These are phyloP conservation scores for Peronospora belbahrii DNA, from an alignment of 352 stramenopile genomes.

Conservation along the genomic window DNA sequence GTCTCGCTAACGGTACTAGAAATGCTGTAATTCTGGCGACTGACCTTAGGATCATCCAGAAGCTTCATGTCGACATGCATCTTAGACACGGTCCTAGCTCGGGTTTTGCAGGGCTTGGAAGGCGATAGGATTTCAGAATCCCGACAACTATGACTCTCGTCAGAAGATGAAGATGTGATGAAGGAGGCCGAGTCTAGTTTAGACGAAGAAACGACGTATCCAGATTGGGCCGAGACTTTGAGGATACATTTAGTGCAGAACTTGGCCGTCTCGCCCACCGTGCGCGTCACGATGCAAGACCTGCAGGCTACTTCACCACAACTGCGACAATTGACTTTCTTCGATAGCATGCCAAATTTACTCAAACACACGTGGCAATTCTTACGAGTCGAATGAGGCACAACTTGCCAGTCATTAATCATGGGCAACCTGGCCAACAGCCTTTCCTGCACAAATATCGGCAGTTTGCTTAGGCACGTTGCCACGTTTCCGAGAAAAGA, in stretches of 20 bases:
- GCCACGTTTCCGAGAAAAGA: slow-evolving; percentile 37
- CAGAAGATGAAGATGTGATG: slow-evolving; percentile 25
- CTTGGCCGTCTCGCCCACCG: slow-evolving; percentile 42
- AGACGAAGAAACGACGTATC: slow-evolving; percentile 17
- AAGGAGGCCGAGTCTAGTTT: slow-evolving; percentile 26
- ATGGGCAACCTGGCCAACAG: slow-evolving; percentile 37
- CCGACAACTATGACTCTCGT: slow-evolving; percentile 14
- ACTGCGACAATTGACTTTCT: slow-evolving; percentile 66
- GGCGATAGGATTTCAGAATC: slow-evolving; percentile 22
- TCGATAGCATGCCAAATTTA: slow-evolving; percentile 61
- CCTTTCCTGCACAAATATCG: slow-evolving; percentile 44
- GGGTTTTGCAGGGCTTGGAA: slow-evolving; percentile 13
- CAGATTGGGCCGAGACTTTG: slow-evolving; percentile 38
- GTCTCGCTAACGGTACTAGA: slow-evolving; percentile 37
- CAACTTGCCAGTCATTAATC: slow-evolving; percentile 40
- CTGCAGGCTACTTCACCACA: slow-evolving; percentile 76
- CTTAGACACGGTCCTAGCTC: slow-evolving; percentile 1
- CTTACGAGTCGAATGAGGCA: slow-evolving; percentile 40
- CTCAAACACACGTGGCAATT: slow-evolving; percentile 52
- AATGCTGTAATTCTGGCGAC: slow-evolving; percentile 25
- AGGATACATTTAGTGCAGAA: slow-evolving; percentile 73
- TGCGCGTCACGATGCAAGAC: slow-evolving; percentile 57
- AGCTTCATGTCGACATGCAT: slow-evolving; percentile 40
- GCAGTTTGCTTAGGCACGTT: slow-evolving; percentile 34
- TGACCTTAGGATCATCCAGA: slow-evolving; percentile 26